Base-by-base conservation (phyloP, 2,329 filamentous ascomycete species). In the Paraphoma chrysanthemicola region DNA sequence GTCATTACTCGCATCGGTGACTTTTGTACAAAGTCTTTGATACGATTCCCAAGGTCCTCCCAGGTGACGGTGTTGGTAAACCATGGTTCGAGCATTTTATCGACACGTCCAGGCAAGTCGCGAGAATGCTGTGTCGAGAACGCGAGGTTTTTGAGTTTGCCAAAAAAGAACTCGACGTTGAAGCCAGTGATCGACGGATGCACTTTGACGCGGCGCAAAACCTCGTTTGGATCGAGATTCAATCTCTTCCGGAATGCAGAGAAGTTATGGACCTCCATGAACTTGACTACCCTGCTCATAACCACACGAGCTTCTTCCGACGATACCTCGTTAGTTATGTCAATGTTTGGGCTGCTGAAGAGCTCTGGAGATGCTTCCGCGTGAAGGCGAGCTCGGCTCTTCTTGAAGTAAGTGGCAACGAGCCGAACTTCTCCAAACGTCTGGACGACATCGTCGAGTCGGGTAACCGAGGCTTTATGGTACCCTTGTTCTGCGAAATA, bases 181-280 rank as follows among this genome's bases (percentile, higher is more conserved):
- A 72, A 48, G 8, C 70, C 71, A 11, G 63, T 59, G 14, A 69
- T 56, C 6, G 66, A 58, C 2, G 71, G 71, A 42, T 72, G 66
- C 10, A 72, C 59, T 14, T 61, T 47, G 2, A 59, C 30, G n/a
- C 48, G 47, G 17, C 60, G 63, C 17, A 70, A 46, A 7, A 56
- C 28, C 12, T 65, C 60, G 42, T 45, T 44, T 29, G 36, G 48
- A 14, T 57, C 48, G 2, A 53, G 4, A 6, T 1, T 5, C 9
- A 62, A 33, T 11, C 44, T 38, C 14, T 16, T 54, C 29, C 43
- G 29, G n/a, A 64, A 54, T 9, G 29, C 14, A 4, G 30, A 3
- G 2, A 44, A 17, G 29, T 39, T 51, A 6, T 49, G 42, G 14
- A 57, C 17, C 6, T 52, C 23, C 8, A 68, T 33, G 30, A 53